Conservation (phyloP, 768 basidiomycete species). For the Pulveroboletus sp. region DNA sequence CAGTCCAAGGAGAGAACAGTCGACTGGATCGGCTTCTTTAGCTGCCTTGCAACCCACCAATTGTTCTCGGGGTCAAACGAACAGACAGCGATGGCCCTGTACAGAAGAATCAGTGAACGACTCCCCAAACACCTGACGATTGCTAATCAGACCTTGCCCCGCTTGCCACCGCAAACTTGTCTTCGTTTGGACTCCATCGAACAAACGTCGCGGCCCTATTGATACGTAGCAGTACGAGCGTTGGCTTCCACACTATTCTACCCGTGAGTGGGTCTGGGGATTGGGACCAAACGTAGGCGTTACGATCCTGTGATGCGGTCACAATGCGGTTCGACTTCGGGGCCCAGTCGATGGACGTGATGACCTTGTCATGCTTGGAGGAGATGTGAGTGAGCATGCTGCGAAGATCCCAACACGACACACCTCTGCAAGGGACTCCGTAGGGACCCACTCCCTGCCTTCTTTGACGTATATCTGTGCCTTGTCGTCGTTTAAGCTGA, state of each 20-base stretch:
- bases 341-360: constrained; percentile 99
- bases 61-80: constrained; percentile 97
- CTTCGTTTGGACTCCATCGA: constrained; percentile 94
- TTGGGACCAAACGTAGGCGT: constrained; percentile 98
- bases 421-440: constrained; percentile 85
- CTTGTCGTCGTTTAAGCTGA: constrained; percentile 87
- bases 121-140: neutral
- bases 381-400: neutral
- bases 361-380: constrained; percentile 88
- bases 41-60: constrained; percentile 97
- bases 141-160: constrained; percentile 67
- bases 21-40: constrained; percentile 96
- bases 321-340: constrained; percentile 96
- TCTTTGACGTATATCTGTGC: constrained; percentile 71
- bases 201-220: constrained; percentile 95
- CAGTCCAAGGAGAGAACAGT: constrained; percentile 94
- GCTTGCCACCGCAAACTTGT: constrained; percentile 97
- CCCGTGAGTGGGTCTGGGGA: constrained; percentile 70
- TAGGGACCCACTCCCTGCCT: constrained; percentile 63
- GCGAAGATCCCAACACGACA: neutral
- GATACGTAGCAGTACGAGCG: constrained; percentile 90
- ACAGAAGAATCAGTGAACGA: neutral
- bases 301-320: constrained; percentile 97
- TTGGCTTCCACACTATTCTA: constrained; percentile 83
- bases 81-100: constrained; percentile 89